phyloP scores from a whole-genome alignment of 371 early-diverging fungal genomes.

The Mortierella sp. region DNA sequence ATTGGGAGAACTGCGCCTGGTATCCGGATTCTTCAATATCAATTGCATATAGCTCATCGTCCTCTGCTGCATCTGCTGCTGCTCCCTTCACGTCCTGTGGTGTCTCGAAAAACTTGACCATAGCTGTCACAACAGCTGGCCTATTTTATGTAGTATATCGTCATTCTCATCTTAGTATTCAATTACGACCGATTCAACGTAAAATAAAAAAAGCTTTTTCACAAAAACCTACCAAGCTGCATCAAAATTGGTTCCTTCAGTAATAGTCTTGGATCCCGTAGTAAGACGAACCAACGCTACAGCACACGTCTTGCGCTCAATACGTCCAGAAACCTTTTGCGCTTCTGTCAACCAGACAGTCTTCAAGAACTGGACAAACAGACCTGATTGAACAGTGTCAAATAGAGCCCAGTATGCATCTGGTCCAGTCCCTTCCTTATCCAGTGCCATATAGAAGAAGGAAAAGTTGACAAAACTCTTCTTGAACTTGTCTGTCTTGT shows the following conservation, averaged over 20 bases:
- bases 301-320: slow-evolving; percentile 80
- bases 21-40: slow-evolving; percentile 85
- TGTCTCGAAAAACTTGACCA: slow-evolving; percentile 67
- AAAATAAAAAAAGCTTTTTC: neutral
- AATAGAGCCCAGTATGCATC: slow-evolving; percentile 78
- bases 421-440: slow-evolving; percentile 70
- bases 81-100: slow-evolving; percentile 63
- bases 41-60: slow-evolving; percentile 77
- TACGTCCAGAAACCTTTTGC: slow-evolving; percentile 68
- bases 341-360: slow-evolving; percentile 80
- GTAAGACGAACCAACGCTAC: slow-evolving; percentile 76
- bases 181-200: too few relatives aligned
- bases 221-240: slow-evolving; percentile 59
- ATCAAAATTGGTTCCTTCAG: slow-evolving; percentile 64
- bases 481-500: slow-evolving; percentile 84
- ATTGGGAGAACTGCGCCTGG: slow-evolving; percentile 79
- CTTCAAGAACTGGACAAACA: slow-evolving; percentile 80
- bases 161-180: neutral
- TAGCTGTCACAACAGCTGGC: slow-evolving; percentile 61
- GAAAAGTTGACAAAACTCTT: slow-evolving; percentile 86
- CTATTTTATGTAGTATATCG: slow-evolving; percentile 23
- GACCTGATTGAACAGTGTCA: slow-evolving; percentile 83
- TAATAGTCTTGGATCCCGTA: slow-evolving; percentile 65
- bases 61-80: slow-evolving; percentile 62
- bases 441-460: slow-evolving; percentile 73